Base-by-base conservation (phyloP, 768 basidiomycete genomes). In the Lepiota brunneoincarnata region DNA sequence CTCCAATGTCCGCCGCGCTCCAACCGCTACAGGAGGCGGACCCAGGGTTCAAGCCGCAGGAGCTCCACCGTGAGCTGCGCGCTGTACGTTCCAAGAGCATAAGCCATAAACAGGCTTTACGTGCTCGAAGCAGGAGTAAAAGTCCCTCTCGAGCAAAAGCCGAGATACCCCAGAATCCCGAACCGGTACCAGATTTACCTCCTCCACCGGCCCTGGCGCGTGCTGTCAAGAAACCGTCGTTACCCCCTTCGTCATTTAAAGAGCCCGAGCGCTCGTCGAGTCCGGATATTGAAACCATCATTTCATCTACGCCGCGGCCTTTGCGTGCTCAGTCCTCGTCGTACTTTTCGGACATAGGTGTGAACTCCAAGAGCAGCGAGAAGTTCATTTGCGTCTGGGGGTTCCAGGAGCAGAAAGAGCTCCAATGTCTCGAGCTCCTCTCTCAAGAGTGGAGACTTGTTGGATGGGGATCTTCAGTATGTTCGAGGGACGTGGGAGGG, bases 271-370 rank as follows among this genome's bases (percentile, higher is more conserved):
- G 61, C 0, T 49, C 60, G 1, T 48, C 61, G 0, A 67, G 66
- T 41, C 69, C 69, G 3, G 66, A 67, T 37, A 64, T 68, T 37
- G 40, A 59, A 11, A 26, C 60, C 9, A 67, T 65, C 35, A 49
- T 69, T 28, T 64, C 65, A 11, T 44, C 58, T 6, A 69, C 64
- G 0, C 63, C 63, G 2, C 59, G 61, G 1, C 61, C 63, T 12
- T 41, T 51, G 20, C 50, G 50, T 37, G 31, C 18, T 20, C 23
- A 50, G 45, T n/a, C 52, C 31, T 35, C 48, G 40, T 15, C 53
- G 51, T 23, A 51, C 6, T 23, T 52, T 38, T 28, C 51, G 37
- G 36, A 55, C 21, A 51, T 58, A 37, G 41, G 43, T 42, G 18
- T 23, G 18, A 46, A 36, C 36, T 15, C 31, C 14, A 42, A 35